Conservation (phyloP, 495 filamentous ascomycete species). For the Chaetomidium leptoderma region DNA sequence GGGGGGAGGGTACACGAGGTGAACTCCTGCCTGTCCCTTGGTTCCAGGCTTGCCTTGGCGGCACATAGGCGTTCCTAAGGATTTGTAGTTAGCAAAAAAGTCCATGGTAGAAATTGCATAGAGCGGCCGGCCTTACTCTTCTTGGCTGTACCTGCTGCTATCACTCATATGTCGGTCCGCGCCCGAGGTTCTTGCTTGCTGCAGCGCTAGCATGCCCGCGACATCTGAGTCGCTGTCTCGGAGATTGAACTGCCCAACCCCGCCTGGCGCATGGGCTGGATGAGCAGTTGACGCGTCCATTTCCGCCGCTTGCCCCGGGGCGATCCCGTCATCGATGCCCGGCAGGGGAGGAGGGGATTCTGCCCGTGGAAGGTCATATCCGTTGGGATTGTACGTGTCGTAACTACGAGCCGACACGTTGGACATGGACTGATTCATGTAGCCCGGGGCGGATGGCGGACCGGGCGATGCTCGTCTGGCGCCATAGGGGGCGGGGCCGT, state of each 20-base stretch:
- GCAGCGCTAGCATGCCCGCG: conserved; percentile 63
- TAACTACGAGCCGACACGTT: conserved; percentile 34
- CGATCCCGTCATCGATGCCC: conserved; percentile 40
- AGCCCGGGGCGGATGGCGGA: conserved; percentile 35
- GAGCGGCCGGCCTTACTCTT: conserved; percentile 58
- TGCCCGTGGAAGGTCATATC: conserved; percentile 45
- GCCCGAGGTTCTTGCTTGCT: conserved; percentile 49
- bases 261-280: conserved; percentile 41
- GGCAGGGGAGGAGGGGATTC: conserved; percentile 65
- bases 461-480: conserved; percentile 35
- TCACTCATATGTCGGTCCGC: conserved; percentile 51
- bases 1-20: conserved; percentile 35
- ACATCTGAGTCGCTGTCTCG: conserved; percentile 66
- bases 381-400: conserved; percentile 41
- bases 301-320: conserved; percentile 72
- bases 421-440: conserved; percentile 33
- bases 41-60: conserved; percentile 58
- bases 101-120: not conserved
- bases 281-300: conserved; percentile 68
- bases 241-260: conserved; percentile 48
- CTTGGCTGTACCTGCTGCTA: conserved; percentile 62
- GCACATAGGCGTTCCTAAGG: conserved; percentile 53
- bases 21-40: conserved; percentile 45
- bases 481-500: conserved; percentile 37
- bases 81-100: not conserved